Evolutionary conservation across 495 filamentous ascomycete species (phyloP).

Genomic region (Thermothielavioides terrestris): DNA sequence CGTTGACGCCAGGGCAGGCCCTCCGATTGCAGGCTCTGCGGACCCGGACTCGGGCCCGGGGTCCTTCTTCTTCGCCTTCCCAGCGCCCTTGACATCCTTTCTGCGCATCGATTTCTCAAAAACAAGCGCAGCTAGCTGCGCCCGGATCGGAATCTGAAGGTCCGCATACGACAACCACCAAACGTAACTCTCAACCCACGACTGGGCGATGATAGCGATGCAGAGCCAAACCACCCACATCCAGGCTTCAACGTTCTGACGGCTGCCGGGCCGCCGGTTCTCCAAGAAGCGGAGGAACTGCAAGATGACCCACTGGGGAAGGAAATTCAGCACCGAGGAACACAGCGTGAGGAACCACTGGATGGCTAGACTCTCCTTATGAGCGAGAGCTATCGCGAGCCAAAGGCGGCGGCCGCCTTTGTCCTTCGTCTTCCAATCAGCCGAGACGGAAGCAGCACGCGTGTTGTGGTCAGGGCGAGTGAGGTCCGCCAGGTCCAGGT

Average conservation of each 20-base stretch:
- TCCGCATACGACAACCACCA: constrained; percentile 60
- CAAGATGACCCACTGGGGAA: constrained; percentile 60
- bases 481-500: constrained; percentile 52
- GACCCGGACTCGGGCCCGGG: constrained; percentile 5
- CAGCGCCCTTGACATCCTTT: constrained; percentile 58
- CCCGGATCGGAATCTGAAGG: constrained; percentile 55
- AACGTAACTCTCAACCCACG: constrained; percentile 52
- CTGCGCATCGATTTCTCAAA: constrained; percentile 71
- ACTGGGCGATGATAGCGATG: constrained; percentile 44
- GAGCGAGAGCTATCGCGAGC: constrained; percentile 48
- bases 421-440: constrained; percentile 44
- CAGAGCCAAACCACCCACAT: constrained; percentile 60
- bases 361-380: constrained; percentile 43
- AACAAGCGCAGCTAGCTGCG: constrained; percentile 61
- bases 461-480: constrained; percentile 44
- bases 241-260: constrained; percentile 45
- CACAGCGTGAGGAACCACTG: constrained; percentile 49
- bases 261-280: constrained; percentile 34
- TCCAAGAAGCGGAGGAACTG: constrained; percentile 59
- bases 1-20: constrained; percentile 21
- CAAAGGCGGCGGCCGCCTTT: constrained; percentile 44
- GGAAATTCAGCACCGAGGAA: constrained; percentile 51
- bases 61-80: constrained; percentile 23
- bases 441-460: constrained; percentile 40
- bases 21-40: constrained; percentile 1